Evolutionary conservation across 208 protist species (phyloP), one percentile per base, ranked within the genome.

Genomic region (Strigomonas galati): DNA sequence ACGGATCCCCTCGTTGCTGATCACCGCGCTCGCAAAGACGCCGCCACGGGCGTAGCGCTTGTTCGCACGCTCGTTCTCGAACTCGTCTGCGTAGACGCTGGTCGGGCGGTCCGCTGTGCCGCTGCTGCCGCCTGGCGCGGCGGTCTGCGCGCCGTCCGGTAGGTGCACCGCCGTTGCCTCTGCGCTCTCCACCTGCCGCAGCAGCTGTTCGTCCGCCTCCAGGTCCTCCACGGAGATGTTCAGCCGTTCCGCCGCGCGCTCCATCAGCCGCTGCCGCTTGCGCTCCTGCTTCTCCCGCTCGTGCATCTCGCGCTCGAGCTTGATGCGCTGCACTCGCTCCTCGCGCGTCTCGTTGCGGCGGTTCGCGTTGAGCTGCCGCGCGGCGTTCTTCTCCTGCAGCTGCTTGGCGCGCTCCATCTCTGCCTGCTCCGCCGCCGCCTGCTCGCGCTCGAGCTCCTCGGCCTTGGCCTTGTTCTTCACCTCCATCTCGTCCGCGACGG

Each of bases 1-100:
- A 51, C 65, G 65, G 55, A 93, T 89, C 19, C 87, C 87, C 48
- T 88, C 83, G 54, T 90, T 90, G 46, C 83, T 93, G 61, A 93
- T 82, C 3, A 89, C 83, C 0, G 79, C 76, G 3, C 76, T 78
- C 30, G 76, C 74, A 54, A 88, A 85, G 35, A 89, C 64, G 35
- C 72, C 79, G 28, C 74, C 77, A 0, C 69, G 71, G 31, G 85
- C 67, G 53, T 21, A 61, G 48, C 61, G 72, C 61, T 31, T 61
- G 66, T 65, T 32, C n/a, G 51, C 52, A 32, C 58, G 58, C 1
- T 65, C 78, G 23, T 84, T 74, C 12, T 81, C 75, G 3, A 71
- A 66, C 1, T 74, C 75, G 12, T 79, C 67, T 0, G 58, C 61
- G 53, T 64, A 69, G 32, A 44, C n/a, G 37, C 56, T 40, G 10